Evolutionary conservation across 495 filamentous ascomycete genomes (phyloP).

Genomic region (Ramalina intermedia): DNA sequence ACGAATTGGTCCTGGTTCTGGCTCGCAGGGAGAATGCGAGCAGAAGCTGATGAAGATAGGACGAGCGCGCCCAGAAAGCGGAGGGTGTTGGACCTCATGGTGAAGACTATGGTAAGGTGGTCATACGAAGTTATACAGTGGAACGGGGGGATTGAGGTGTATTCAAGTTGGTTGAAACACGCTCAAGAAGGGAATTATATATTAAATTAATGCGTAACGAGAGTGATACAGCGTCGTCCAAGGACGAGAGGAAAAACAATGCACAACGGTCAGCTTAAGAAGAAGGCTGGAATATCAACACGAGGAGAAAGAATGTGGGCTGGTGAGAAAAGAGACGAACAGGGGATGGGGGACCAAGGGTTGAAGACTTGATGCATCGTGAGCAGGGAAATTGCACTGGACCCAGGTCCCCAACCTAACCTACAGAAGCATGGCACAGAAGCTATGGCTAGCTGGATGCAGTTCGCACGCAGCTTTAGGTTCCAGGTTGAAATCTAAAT

Average conservation of each 20-base stretch:
- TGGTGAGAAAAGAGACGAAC: background rate
- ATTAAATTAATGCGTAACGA: background rate
- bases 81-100: background rate
- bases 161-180: constrained; percentile 2
- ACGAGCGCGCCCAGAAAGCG: background rate
- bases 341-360: background rate
- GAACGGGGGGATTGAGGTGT: background rate
- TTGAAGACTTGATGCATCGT: background rate
- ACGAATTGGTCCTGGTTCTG: background rate
- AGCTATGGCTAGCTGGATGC: no score
- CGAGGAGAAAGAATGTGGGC: background rate
- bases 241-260: background rate
- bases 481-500: no score
- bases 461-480: no score
- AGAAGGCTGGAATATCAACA: background rate
- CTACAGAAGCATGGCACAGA: no score
- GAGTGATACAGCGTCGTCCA: background rate
- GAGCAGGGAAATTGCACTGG: constrained; percentile 2
- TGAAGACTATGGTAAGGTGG: background rate
- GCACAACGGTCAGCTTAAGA: background rate
- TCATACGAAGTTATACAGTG: background rate
- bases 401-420: background rate
- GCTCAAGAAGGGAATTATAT: background rate
- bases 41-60: background rate
- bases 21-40: background rate